Percentiles rank a stretch among this genome's conserved stretches.
Evolutionary conservation across 345 rosid genomes (phyloP).

Genomic region (Acer campestre): DNA sequence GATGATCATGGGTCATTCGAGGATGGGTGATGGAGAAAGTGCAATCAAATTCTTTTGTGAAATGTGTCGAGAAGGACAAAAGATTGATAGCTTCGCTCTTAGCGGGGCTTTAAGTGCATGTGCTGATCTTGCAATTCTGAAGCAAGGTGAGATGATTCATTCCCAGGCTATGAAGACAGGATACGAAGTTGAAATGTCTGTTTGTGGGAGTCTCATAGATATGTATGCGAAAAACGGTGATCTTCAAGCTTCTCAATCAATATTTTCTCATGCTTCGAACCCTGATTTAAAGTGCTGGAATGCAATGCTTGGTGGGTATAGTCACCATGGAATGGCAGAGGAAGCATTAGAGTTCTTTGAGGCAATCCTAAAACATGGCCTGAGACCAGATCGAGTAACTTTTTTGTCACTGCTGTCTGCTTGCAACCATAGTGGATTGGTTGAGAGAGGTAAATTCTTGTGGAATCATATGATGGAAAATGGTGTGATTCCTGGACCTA

Average conservation of each 20-base stretch:
- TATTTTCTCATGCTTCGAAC: conserved; percentile 44
- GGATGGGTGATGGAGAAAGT: conserved; percentile 58
- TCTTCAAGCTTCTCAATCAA: conserved; percentile 49
- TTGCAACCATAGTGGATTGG: conserved; percentile 72
- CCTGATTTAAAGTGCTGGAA: conserved; percentile 94
- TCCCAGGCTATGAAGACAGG: conserved; percentile 61
- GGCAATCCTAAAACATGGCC: conserved; percentile 40
- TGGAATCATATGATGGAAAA: conserved; percentile 66
- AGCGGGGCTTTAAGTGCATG: conserved; percentile 78
- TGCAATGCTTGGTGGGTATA: conserved; percentile 74
- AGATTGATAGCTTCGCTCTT: conserved; percentile 64
- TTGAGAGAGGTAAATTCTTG: conserved; percentile 56
- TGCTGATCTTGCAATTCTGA: conserved; percentile 66
- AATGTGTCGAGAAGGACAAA: conserved; percentile 55
- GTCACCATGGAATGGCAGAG: conserved; percentile 75
- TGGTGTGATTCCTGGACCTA: conserved; percentile 54
- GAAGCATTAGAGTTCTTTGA: conserved; percentile 53
- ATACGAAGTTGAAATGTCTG: conserved; percentile 48
- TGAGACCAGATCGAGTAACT: conserved; percentile 68
- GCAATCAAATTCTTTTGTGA: conserved; percentile 54
- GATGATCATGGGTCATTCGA: conserved; percentile 76
- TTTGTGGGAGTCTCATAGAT: conserved; percentile 70
- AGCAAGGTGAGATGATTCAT: conserved; percentile 82
- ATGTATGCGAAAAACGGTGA: conserved; percentile 84
- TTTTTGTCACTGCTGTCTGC: conserved; percentile 74